Percentiles rank a stretch among this genome's conserved stretches.
Evolutionary conservation across 192 early-diverging fungal species (phyloP).

Genomic region (Coemansia umbellata): DNA sequence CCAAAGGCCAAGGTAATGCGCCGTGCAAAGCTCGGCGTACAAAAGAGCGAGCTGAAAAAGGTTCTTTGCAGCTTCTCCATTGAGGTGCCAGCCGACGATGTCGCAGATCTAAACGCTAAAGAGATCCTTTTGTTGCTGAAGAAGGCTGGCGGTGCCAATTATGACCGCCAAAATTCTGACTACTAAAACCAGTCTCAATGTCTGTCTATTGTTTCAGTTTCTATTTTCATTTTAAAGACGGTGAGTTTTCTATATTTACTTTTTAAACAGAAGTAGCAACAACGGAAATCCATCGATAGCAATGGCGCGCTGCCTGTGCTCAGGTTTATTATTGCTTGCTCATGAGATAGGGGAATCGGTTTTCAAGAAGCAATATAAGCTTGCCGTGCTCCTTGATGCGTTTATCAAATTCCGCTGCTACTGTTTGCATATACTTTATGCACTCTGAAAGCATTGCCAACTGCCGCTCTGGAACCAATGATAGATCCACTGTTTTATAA

Average conservation of each 20-base stretch:
- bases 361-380: conserved; percentile 28
- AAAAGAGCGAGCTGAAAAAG: conserved; percentile 75
- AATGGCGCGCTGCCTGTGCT: no score
- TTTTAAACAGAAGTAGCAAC: no score
- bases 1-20: conserved; percentile 68
- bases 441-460: conserved; percentile 36
- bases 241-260: no score
- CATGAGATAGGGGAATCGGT: conserved; percentile 39
- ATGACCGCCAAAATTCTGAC: conserved; percentile 48
- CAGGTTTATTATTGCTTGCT: conserved; percentile 15
- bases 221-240: no score
- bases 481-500: conserved; percentile 16
- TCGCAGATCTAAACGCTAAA: conserved; percentile 58
- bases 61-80: conserved; percentile 66
- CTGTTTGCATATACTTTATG: conserved; percentile 15
- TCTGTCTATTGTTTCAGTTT: no score
- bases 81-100: conserved; percentile 62
- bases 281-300: no score
- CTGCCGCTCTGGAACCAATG: conserved; percentile 34
- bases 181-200: conserved; percentile 26
- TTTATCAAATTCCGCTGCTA: conserved; percentile 25
- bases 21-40: conserved; percentile 70
- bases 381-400: conserved; percentile 17
- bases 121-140: conserved; percentile 60
- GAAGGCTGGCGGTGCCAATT: conserved; percentile 60